These are phyloP conservation scores for Purshia tridentata DNA, from an alignment of 306 rosid species.

Conservation along the genomic window DNA sequence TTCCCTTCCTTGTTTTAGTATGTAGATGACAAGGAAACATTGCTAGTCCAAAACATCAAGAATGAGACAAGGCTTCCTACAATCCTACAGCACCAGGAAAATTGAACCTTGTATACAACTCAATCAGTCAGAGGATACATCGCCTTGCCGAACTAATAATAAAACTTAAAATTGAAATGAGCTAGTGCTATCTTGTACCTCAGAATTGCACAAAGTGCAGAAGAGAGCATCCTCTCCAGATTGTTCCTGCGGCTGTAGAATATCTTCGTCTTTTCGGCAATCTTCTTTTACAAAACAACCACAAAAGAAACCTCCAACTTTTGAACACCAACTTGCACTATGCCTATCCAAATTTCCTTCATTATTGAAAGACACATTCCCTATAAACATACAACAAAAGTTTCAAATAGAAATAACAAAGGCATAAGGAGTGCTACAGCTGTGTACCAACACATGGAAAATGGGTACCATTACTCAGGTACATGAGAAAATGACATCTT, in stretches of 20 bases:
- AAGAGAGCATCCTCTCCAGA: slow-evolving; percentile 71
- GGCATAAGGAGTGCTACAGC: background rate
- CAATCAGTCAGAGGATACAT: background rate
- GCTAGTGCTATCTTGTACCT: slow-evolving; percentile 43
- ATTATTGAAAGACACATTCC: slow-evolving; percentile 36
- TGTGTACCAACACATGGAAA: slow-evolving; percentile 13
- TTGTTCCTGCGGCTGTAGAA: slow-evolving; percentile 52
- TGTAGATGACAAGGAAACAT: background rate
- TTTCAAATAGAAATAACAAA: slow-evolving; percentile 14
- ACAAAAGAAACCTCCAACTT: slow-evolving; percentile 59
- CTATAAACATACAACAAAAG: slow-evolving; percentile 14
- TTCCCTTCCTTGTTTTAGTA: background rate
- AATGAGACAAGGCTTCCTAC: background rate
- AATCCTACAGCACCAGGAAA: background rate
- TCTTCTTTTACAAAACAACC: slow-evolving; percentile 65
- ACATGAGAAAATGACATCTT: background rate
- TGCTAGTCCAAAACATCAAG: background rate
- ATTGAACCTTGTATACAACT: background rate
- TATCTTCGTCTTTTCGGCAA: slow-evolving; percentile 54
- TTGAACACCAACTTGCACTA: slow-evolving; percentile 48
- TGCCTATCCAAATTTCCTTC: slow-evolving; percentile 37
- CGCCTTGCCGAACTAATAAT: background rate
- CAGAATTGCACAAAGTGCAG: slow-evolving; percentile 88
- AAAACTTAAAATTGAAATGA: background rate
- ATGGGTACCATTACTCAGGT: slow-evolving; percentile 16